Percentiles rank a stretch among this genome's conserved stretches.
Conservation (phyloP, 345 rosid genomes). For the Punica granatum region DNA sequence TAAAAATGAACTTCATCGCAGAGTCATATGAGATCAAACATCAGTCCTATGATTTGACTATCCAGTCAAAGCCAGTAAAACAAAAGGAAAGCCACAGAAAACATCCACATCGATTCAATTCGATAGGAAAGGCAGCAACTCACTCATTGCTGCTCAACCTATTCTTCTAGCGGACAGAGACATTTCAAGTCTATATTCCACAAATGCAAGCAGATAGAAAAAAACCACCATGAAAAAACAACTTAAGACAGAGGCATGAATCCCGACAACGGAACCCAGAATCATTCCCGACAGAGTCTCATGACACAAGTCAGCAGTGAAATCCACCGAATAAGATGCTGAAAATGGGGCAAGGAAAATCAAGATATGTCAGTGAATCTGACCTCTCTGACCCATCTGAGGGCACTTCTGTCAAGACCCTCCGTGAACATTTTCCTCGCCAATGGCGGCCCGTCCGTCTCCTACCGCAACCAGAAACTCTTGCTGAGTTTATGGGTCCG, state of each 20-base stretch:
- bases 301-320: neutral
- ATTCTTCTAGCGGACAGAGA: neutral
- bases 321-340: neutral
- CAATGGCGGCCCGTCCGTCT: neutral
- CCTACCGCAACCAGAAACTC: neutral
- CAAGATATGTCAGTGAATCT: neutral
- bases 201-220: neutral
- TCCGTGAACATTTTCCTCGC: conserved; percentile 33
- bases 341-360: neutral
- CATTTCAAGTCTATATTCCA: neutral
- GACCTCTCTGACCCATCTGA: conserved; percentile 48
- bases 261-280: neutral
- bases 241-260: neutral
- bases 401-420: conserved; percentile 41
- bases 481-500: neutral
- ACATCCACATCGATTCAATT: neutral
- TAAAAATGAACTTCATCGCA: neutral
- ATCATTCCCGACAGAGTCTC: neutral
- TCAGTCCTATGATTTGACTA: neutral
- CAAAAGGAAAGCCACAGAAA: neutral
- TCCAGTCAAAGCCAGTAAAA: neutral
- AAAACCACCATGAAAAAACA: neutral
- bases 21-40: neutral
- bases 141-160: neutral
- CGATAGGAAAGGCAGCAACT: neutral